Percentiles rank a stretch among this genome's conserved stretches.
Conservation (phyloP, 345 rosid genomes). For the Euphorbia pulcherrima region DNA sequence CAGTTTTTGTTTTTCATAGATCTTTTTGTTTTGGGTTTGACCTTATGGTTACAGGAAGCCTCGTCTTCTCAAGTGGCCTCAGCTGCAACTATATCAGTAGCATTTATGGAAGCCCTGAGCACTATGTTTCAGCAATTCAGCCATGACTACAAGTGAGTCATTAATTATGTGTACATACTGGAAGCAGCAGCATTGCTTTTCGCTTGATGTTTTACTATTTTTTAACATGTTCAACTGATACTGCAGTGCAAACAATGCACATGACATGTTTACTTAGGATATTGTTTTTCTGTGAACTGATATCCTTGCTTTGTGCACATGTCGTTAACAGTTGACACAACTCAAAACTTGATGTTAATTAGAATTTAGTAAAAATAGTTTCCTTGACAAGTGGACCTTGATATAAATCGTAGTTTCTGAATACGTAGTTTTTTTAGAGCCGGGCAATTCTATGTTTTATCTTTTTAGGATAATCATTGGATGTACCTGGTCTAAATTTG, state of each 20-base stretch:
- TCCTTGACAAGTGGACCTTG: no score
- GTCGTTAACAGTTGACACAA: background rate
- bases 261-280: background rate
- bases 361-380: background rate
- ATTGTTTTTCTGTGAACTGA: background rate
- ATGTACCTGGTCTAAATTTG: background rate
- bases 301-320: background rate
- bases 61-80: constrained; percentile 91
- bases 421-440: no score
- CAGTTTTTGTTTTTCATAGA: background rate
- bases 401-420: no score
- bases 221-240: background rate
- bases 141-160: constrained; percentile 81
- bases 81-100: constrained; percentile 90
- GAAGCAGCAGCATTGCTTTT: constrained; percentile 8
- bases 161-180: constrained; percentile 6
- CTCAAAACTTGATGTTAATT: background rate
- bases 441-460: no score
- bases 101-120: constrained; percentile 95
- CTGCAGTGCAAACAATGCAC: background rate
- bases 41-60: constrained; percentile 61
- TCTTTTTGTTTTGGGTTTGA: constrained; percentile 15
- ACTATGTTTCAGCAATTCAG: constrained; percentile 69
- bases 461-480: background rate
- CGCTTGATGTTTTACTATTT: background rate